phyloP scores from a whole-genome alignment of 805 yeast genomes.

The Kazachstania kunashirensis region DNA sequence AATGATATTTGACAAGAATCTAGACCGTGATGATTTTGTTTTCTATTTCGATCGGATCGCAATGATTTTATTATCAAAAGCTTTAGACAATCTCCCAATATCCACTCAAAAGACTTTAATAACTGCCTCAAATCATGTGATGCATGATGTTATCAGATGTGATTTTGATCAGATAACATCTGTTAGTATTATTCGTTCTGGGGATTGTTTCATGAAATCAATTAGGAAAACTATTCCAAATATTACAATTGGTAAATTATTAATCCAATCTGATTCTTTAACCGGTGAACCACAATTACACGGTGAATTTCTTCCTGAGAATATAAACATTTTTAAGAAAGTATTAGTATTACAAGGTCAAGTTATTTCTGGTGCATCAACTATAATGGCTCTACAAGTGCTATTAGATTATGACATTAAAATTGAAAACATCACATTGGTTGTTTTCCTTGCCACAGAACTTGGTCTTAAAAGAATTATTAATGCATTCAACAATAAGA shows the following conservation, averaged over 20 bases:
- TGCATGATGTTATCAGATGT: slow-evolving; percentile 24
- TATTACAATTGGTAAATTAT: slow-evolving; percentile 67
- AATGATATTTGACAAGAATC: slow-evolving; percentile 45
- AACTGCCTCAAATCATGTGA: slow-evolving; percentile 34
- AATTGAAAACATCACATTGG: slow-evolving; percentile 52
- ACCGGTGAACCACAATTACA: slow-evolving; percentile 95
- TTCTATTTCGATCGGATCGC: slow-evolving; percentile 84
- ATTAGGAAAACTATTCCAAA: slow-evolving; percentile 69
- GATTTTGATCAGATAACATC: slow-evolving; percentile 48
- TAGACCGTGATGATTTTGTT: slow-evolving; percentile 66
- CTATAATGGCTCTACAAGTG: slow-evolving; percentile 88
- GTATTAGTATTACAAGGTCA: slow-evolving; percentile 79
- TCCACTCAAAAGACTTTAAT: slow-evolving; percentile 30
- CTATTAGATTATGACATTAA: slow-evolving; percentile 68
- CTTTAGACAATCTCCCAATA: slow-evolving; percentile 45
- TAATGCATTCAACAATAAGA: slow-evolving; percentile 56
- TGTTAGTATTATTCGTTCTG: slow-evolving; percentile 76
- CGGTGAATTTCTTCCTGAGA: slow-evolving; percentile 58
- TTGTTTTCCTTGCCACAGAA: slow-evolving; percentile 68
- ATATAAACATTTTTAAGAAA: slow-evolving; percentile 27
- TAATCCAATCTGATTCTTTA: slow-evolving; percentile 76
- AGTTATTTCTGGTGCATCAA: slow-evolving; percentile 84
- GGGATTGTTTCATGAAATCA: slow-evolving; percentile 83
- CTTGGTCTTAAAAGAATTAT: slow-evolving; percentile 64
- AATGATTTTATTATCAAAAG: slow-evolving; percentile 54